Evolutionary conservation across 2,329 filamentous ascomycete genomes (phyloP).

Genomic region (Claviceps humidiphila): DNA sequence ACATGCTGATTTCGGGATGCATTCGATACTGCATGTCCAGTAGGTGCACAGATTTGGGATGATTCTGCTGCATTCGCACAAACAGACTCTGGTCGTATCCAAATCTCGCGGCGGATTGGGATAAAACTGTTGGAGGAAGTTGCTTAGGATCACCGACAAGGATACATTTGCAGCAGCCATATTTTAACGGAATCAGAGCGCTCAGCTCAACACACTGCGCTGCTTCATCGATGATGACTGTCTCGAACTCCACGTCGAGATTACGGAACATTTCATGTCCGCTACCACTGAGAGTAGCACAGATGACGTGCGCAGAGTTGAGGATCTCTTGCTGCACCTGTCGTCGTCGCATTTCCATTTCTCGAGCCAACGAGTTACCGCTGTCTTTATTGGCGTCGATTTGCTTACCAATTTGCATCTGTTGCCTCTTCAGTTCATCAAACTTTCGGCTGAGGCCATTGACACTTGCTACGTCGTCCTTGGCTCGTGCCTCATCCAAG

Average conservation of each 20-base stretch:
- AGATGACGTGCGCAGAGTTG: slow-evolving; percentile 82
- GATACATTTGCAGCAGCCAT: slow-evolving; percentile 92
- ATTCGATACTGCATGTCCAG: slow-evolving; percentile 98
- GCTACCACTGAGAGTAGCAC: slow-evolving; percentile 86
- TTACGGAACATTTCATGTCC: slow-evolving; percentile 97
- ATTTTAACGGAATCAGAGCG: slow-evolving; percentile 91
- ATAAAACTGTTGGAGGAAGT: slow-evolving; percentile 87
- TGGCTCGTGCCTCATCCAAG: slow-evolving; percentile 52
- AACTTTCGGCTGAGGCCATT: slow-evolving; percentile 60
- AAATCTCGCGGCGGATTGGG: slow-evolving; percentile 79
- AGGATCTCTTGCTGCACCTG: slow-evolving; percentile 84
- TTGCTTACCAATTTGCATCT: slow-evolving; percentile 57
- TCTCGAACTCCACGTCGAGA: slow-evolving; percentile 92
- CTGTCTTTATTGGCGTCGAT: slow-evolving; percentile 83
- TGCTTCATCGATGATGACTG: slow-evolving; percentile 94
- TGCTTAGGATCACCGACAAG: slow-evolving; percentile 97
- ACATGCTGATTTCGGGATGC: slow-evolving; percentile 91
- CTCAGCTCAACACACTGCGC: slow-evolving; percentile 97
- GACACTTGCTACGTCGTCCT: slow-evolving; percentile 32
- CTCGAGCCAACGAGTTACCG: slow-evolving; percentile 67
- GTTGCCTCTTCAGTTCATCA: slow-evolving; percentile 63
- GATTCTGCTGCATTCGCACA: slow-evolving; percentile 92
- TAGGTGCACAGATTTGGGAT: slow-evolving; percentile 76
- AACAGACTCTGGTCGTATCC: slow-evolving; percentile 98
- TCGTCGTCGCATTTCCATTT: slow-evolving; percentile 73